Conservation (phyloP, 192 early-diverging fungal genomes). For the Rhizophlyctis rosea region DNA sequence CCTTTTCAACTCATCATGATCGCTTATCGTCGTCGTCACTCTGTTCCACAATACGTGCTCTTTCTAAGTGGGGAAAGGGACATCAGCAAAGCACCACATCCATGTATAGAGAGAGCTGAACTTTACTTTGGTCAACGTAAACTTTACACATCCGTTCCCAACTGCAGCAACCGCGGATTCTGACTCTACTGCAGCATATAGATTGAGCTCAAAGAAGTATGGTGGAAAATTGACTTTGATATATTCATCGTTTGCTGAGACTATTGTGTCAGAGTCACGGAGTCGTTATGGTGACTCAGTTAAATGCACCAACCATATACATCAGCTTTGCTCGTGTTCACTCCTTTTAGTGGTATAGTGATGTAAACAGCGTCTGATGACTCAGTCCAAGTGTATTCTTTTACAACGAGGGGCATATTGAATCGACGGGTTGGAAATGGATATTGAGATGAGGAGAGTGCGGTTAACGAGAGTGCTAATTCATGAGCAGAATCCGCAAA, state of each 20-base stretch:
- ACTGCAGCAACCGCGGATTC: conserved; percentile 35
- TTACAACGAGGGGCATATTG: conserved; percentile 45
- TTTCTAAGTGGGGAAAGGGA: too few species aligned
- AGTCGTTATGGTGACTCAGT: neutral
- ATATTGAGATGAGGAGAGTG: too few species aligned
- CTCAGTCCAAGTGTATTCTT: conserved; percentile 37
- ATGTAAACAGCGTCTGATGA: conserved; percentile 25
- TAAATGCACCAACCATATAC: conserved; percentile 38
- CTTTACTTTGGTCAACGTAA: conserved; percentile 46
- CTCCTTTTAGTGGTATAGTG: conserved; percentile 42
- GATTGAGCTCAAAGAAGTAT: conserved; percentile 54
- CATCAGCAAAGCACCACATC: neutral
- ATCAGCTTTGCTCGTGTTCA: conserved; percentile 38
- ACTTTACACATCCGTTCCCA: conserved; percentile 36
- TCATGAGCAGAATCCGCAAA: too few species aligned
- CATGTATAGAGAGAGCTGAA: conserved; percentile 1
- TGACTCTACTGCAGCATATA: conserved; percentile 31
- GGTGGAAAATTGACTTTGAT: conserved; percentile 51
- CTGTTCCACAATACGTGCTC: conserved; percentile 19
- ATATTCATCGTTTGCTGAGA: conserved; percentile 45
- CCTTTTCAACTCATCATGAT: conserved; percentile 8
- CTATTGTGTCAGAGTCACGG: neutral
- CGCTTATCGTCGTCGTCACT: conserved; percentile 2
- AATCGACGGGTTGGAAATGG: neutral
- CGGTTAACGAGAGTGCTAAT: too few species aligned